Conservation (phyloP, 495 filamentous ascomycete genomes). For the Talaromyces wortmannii region DNA sequence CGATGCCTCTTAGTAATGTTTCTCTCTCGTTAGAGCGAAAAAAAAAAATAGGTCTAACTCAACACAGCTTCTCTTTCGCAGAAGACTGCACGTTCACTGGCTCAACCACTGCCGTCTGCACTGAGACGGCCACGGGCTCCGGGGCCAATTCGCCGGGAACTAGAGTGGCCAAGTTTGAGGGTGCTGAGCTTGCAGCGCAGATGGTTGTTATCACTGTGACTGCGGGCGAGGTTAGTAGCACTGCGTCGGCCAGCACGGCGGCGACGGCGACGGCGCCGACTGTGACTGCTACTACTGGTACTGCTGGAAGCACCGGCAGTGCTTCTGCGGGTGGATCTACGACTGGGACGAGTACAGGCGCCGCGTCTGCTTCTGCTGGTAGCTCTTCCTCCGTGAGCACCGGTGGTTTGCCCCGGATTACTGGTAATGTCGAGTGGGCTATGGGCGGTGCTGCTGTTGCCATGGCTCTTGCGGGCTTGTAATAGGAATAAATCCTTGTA, state of each 20-base stretch:
- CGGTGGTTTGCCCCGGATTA: conserved; percentile 9
- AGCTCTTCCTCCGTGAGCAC: conserved; percentile 6
- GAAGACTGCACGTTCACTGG: conserved; percentile 22
- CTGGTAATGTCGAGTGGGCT: conserved; percentile 6
- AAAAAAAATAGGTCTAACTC: background rate
- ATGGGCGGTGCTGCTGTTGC: conserved; percentile 14
- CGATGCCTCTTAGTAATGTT: conserved; percentile 4
- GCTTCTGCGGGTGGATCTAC: background rate
- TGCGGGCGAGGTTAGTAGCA: conserved; percentile 12
- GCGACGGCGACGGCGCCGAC: conserved; percentile 5
- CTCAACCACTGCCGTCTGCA: conserved; percentile 30
- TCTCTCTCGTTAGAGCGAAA: background rate
- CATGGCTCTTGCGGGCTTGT: conserved; percentile 7
- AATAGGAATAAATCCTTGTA: background rate
- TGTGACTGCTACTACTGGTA: background rate
- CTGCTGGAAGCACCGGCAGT: background rate
- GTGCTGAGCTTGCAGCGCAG: conserved; percentile 7
- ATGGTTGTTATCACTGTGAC: conserved; percentile 29
- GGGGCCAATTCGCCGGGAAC: conserved; percentile 19
- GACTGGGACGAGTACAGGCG: background rate
- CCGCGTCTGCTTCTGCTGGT: background rate
- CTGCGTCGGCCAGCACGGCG: background rate
- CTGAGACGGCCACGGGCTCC: conserved; percentile 15
- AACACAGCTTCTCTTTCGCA: conserved; percentile 16
- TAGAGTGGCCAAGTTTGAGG: conserved; percentile 8